Evolutionary conservation across 140 eudicot genomes (phyloP).

Genomic region (Oenanthe javanica): DNA sequence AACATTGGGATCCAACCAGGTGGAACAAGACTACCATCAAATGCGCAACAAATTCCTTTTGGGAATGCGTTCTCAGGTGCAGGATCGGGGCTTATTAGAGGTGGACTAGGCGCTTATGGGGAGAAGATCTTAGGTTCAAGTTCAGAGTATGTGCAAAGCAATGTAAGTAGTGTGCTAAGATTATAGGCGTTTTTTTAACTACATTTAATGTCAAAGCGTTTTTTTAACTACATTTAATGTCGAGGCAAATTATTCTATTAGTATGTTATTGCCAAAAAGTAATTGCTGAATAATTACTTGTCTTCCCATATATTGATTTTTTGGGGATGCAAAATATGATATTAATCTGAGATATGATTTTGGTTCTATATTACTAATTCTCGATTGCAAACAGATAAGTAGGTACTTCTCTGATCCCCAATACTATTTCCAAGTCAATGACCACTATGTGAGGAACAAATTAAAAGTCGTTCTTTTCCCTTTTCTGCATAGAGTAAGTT

Average conservation of each 20-base stretch:
- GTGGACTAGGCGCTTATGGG: conserved; percentile 88
- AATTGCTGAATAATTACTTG: not conserved
- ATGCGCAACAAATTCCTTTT: conserved; percentile 56
- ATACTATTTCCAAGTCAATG: conserved; percentile 74
- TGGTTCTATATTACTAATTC: not conserved
- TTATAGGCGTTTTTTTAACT: not conserved
- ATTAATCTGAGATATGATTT: not conserved
- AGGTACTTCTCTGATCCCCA: conserved; percentile 64
- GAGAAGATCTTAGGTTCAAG: conserved; percentile 80
- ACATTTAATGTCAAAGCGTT: not conserved
- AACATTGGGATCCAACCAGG: conserved; percentile 60
- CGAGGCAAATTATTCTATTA: not conserved
- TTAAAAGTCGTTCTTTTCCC: conserved; percentile 69
- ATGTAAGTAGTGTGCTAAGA: conserved; percentile 41
- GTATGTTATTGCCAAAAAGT: not conserved
- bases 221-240: not conserved
- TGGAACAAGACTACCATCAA: conserved; percentile 45
- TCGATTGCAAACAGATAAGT: conserved; percentile 31
- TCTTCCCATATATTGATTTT: not conserved
- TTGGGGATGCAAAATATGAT: not conserved
- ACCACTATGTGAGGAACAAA: conserved; percentile 69
- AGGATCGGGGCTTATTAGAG: conserved; percentile 69
- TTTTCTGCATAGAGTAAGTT: conserved; percentile 63
- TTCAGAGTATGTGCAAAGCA: conserved; percentile 86
- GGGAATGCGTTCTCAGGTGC: conserved; percentile 72